Evolutionary conservation across 2,329 filamentous ascomycete genomes (phyloP).

Genomic region (Aspergillus proliferans): DNA sequence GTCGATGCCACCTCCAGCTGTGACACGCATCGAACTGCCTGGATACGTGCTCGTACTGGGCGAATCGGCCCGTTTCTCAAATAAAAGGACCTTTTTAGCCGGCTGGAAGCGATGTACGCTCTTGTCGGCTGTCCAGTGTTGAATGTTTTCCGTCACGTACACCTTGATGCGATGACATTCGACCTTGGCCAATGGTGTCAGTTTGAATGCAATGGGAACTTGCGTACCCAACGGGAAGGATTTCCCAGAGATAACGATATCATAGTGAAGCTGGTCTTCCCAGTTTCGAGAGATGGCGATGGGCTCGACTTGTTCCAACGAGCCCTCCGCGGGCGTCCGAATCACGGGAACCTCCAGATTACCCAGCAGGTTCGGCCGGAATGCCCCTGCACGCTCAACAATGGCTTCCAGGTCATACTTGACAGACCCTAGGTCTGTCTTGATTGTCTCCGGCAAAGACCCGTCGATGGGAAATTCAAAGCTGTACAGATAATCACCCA

Average conservation of each 20-base stretch:
- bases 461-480: constrained; percentile 81
- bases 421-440: constrained; percentile 77
- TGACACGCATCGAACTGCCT: constrained; percentile 67
- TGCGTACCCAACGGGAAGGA: constrained; percentile 83
- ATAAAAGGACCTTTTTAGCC: constrained; percentile 73
- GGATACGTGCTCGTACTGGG: constrained; percentile 66
- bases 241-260: constrained; percentile 93
- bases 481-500: constrained; percentile 66
- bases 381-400: constrained; percentile 79
- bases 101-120: constrained; percentile 79
- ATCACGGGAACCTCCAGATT: constrained; percentile 77
- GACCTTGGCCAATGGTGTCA: constrained; percentile 87
- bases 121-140: constrained; percentile 83
- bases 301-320: constrained; percentile 82
- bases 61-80: constrained; percentile 81
- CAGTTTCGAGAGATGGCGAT: constrained; percentile 90
- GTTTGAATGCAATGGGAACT: constrained; percentile 88
- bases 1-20: constrained; percentile 74
- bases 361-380: constrained; percentile 80
- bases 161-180: constrained; percentile 91
- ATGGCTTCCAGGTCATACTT: constrained; percentile 82
- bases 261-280: constrained; percentile 93
- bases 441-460: constrained; percentile 73
- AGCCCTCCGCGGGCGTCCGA: constrained; percentile 78
- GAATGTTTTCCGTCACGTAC: constrained; percentile 80